phyloP scores from a whole-genome alignment of 163 green algal genomes.

The Chlamydomonas reinhardtii region DNA sequence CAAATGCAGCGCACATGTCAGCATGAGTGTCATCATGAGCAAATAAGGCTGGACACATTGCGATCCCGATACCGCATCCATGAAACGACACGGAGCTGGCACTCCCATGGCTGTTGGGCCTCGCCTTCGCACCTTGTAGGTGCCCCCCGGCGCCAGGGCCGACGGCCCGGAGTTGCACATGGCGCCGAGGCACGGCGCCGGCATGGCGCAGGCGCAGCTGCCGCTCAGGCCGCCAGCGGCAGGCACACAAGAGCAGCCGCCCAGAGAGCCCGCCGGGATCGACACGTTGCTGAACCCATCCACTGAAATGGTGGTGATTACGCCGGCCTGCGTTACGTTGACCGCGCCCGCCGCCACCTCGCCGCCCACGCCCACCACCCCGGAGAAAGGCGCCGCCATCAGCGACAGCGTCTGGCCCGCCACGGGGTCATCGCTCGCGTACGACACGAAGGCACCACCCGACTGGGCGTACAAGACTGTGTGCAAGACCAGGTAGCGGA shows the following conservation, averaged over 20 bases:
- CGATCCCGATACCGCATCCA: too few relatives aligned
- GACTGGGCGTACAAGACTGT: slow-evolving; percentile 15
- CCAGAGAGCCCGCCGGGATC: too few relatives aligned
- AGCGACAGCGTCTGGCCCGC: not conserved
- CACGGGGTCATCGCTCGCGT: not conserved
- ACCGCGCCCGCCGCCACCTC: slow-evolving; percentile 17
- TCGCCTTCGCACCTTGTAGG: slow-evolving; percentile 58
- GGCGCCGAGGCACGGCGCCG: slow-evolving; percentile 49
- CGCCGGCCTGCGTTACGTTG: not conserved
- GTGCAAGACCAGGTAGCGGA: slow-evolving; percentile 30
- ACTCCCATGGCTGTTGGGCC: too few relatives aligned
- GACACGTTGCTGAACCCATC: not conserved
- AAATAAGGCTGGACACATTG: too few relatives aligned
- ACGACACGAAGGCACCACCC: slow-evolving; percentile 3
- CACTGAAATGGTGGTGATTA: not conserved
- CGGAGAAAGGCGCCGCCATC: not conserved
- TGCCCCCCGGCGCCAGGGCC: slow-evolving; percentile 42
- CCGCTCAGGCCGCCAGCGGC: not conserved
- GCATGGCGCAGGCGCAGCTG: slow-evolving; percentile 16
- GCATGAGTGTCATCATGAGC: too few relatives aligned
- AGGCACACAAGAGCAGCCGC: not conserved
- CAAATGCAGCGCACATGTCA: not conserved
- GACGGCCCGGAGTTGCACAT: slow-evolving; percentile 44
- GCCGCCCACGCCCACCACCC: slow-evolving; percentile 2
- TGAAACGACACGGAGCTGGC: too few relatives aligned